Evolutionary conservation across 1,139 yeast species (phyloP), one percentile per base, ranked within the genome.

Genomic region (Lodderomyces pseudojiufengensis): DNA sequence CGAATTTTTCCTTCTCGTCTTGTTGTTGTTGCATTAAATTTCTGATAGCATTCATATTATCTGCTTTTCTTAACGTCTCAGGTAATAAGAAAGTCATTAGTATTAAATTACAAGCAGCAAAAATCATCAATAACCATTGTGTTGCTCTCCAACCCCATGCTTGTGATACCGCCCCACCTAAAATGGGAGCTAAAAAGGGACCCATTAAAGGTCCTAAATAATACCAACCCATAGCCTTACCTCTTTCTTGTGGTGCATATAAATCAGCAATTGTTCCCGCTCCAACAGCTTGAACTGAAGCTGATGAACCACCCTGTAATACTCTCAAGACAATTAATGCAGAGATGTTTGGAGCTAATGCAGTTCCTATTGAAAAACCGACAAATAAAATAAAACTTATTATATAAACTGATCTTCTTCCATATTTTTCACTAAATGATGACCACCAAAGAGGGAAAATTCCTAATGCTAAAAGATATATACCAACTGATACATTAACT

Each of bases 371-470:
- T 12, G 82, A 71, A 48, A 86, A 85, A 2, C 73, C 82, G 22
- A 77, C 63, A 50, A 82, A 80, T 32, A 84, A 52, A 0, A 70
- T 48, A 52, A 84, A 86, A 4, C 92, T 81, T 3, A 80, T 50
- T 16, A 87, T 59, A 55, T 86, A 87, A 15, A 86, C 80, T 1
- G 80, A 68, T 38, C 96, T 62, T 45, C 95, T 66, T 2, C 96
- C 96, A 47, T 75, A 73, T 38, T 69, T 61, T 54, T 87, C 95
- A 35, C 90, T 79, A 40, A 84, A 70, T 5, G 84, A 75, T 5
- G 92, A 81, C 95, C 95, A 87, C 95, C 95, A 87, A 31, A 87
- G 54, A 1, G 96, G 95, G 50, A 85, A 80, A 1, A 86, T 66
- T 10, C 95, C 96, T 28, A 87, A 54, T 1, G 92, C 69, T 13